Evolutionary conservation across 139 green algal genomes (phyloP), one percentile per base, ranked within the genome.

Genomic region (Closterium sp.): DNA sequence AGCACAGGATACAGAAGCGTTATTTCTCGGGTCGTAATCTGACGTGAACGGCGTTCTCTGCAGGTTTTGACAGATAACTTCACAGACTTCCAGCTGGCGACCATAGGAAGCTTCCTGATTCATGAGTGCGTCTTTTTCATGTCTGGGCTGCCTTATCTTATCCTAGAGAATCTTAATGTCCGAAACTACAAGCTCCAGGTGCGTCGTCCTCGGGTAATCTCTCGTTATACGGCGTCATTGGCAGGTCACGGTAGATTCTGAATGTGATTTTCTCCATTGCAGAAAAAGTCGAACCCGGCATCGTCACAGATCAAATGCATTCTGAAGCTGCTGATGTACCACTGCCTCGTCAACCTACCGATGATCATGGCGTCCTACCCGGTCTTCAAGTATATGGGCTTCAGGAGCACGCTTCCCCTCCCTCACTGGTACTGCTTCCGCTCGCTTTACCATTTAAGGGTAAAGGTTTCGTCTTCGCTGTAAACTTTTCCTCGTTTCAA

Each of bases 291-390:
- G 83, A 86, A 86, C 28, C 30, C 83, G 83, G 30, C 30, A 19
- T 33, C 30, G 3, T 86, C 83, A 86, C 89, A 92, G 89, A n/a
- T 86, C 31, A 95, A 92, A 33, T 95, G 93, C 87, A 7, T 95
- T 2, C 8, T 89, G 66, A 91, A 84, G 64, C 35, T 95, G 7
- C 28, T 94, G 21, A 33, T 91, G n/a, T 94, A 95, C 87, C 93
- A 95, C 35, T 91, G 87, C 23, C 84, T 31, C 12, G 88, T 95
- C 84, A 93, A 95, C 66, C 86, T 95, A 55, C 93, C 93, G 16
- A 23, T 95, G 19, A 95, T 95, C 84, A 88, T 95, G n/a, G 21
- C 94, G 28, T 95, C 91, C 33, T 94, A 95, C 86, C 88, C 93
- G 19, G 76, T 91, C 30, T 94, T 91, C 84, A 87, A 85, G 38